Conservation (phyloP, 2,329 filamentous ascomycete genomes). For the Alternaria sp. region DNA sequence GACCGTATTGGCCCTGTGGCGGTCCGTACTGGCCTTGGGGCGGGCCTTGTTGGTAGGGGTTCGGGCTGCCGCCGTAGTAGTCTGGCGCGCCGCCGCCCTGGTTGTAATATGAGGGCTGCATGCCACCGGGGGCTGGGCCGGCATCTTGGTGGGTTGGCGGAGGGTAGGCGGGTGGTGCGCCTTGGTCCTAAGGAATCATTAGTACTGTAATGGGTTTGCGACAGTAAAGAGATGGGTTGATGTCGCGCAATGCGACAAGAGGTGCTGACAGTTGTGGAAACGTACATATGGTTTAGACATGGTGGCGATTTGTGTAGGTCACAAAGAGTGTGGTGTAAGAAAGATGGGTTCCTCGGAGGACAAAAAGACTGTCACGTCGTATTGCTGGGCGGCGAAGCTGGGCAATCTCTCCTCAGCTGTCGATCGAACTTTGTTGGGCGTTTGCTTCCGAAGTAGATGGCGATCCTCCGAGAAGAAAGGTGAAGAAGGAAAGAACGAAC, state of each 20-base stretch:
- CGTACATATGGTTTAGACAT: slow-evolving; percentile 18
- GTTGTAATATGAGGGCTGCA: slow-evolving; percentile 31
- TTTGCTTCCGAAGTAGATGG: background rate
- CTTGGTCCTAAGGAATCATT: slow-evolving; percentile 28
- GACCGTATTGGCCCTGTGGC: slow-evolving; percentile 29
- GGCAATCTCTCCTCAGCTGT: slow-evolving; percentile 11
- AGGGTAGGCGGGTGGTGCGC: slow-evolving; percentile 48
- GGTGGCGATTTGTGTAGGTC: slow-evolving; percentile 3
- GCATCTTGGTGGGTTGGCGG: slow-evolving; percentile 45
- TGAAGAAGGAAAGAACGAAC: slow-evolving; percentile 2
- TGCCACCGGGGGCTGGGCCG: slow-evolving; percentile 28
- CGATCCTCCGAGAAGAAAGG: background rate
- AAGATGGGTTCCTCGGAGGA: background rate
- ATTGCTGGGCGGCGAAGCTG: slow-evolving; percentile 13
- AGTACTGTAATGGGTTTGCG: slow-evolving; percentile 4
- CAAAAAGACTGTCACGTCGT: slow-evolving; percentile 4
- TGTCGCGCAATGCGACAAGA: background rate
- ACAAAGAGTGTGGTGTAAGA: background rate
- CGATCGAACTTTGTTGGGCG: slow-evolving; percentile 1
- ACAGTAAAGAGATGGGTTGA: background rate
- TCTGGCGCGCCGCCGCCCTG: slow-evolving; percentile 26
- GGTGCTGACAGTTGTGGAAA: background rate
- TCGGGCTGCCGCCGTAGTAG: slow-evolving; percentile 34
- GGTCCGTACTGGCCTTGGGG: slow-evolving; percentile 19
- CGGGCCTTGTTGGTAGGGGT: slow-evolving; percentile 39